Evolutionary conservation across 2,329 filamentous ascomycete genomes (phyloP), one percentile per base, ranked within the genome.

Genomic region (Pseudogymnoascus sp.): DNA sequence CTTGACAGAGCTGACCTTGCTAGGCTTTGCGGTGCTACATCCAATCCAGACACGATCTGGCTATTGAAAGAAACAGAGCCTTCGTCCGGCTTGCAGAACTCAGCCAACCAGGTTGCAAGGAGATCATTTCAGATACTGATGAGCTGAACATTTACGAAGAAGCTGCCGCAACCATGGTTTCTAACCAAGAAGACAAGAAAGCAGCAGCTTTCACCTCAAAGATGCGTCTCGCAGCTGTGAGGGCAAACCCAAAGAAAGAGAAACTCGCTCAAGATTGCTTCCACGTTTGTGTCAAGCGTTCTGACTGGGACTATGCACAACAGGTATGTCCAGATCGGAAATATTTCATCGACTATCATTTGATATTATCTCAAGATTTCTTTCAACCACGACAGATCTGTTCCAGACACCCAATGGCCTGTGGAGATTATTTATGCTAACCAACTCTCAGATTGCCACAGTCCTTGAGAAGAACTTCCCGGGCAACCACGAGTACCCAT

Each of bases 21-120:
- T 58, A 73, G 72, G 70, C 72, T 52, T 64, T 73, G 21, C 71
- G 68, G 60, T 65, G 71, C 36, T 72, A 71, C 55, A 72, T 73
- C 12, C 65, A 66, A 31, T 65, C 70, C 25, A 65, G 64, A 13
- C 67, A 64, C 25, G 62, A 69, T 21, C 63, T 63, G n/a, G 58
- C 64, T 9, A 40, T 67, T 7, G 70, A 73, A n/a, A 72, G 69
- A 61, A 62, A 65, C 40, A 64, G 65, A 18, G 69, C 72, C 27
- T 39, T 71, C 12, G 18, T 67, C 18, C 60, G 69, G 55, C 39
- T 73, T 3, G 68, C 70, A 62, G 68, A 69, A 58, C 55, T 72
- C n/a, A 63, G 33, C 58, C 58, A 39, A 13, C 36, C 63, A 8
- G 60, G 63, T 18, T 67, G 63, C 58, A 69, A 69, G 39, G 61